A percentile compares a stretch with the other conserved stretches of the same genome.
phyloP scores from a whole-genome alignment of 148 eudicot species.

The Camellia lanceoleosa region DNA sequence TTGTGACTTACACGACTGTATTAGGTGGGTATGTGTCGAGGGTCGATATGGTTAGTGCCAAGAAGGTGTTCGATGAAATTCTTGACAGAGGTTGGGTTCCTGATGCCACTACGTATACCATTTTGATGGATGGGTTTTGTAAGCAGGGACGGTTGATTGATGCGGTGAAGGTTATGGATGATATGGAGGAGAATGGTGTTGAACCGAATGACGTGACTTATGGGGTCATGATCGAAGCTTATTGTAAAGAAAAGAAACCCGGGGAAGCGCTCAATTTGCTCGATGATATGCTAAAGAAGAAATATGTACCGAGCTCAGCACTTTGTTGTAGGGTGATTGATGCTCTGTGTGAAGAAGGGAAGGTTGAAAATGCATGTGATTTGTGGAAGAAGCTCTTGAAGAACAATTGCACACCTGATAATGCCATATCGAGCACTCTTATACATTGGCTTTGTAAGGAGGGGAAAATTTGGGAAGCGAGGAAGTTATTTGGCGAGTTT shows the following conservation, averaged over 20 bases:
- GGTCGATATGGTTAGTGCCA: constrained; percentile 66
- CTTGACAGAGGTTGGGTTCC: constrained; percentile 77
- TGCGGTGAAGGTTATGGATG: constrained; percentile 85
- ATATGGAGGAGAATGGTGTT: constrained; percentile 77
- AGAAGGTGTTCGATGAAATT: constrained; percentile 61
- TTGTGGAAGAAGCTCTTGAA: constrained; percentile 76
- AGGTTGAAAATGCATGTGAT: constrained; percentile 63
- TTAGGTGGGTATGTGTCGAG: constrained; percentile 58
- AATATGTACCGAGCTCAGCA: constrained; percentile 51
- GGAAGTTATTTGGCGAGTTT: constrained; percentile 73
- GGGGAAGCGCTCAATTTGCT: constrained; percentile 79
- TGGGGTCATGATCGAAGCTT: constrained; percentile 78
- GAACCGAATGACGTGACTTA: constrained; percentile 72
- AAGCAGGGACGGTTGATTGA: constrained; percentile 57
- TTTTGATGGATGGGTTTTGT: constrained; percentile 81
- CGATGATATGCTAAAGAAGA: constrained; percentile 71
- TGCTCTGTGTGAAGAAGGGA: constrained; percentile 61
- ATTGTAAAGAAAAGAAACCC: constrained; percentile 60
- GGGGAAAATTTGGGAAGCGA: constrained; percentile 66
- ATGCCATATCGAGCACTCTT: constrained; percentile 63
- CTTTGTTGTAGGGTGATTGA: constrained; percentile 82
- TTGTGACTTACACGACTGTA: constrained; percentile 70
- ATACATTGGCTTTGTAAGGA: constrained; percentile 87
- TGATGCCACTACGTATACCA: constrained; percentile 75
- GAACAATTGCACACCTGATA: constrained; percentile 67